Evolutionary conservation across 2,329 filamentous ascomycete species (phyloP), one percentile per base, ranked within the genome.

Genomic region (Fusarium austroafricanum): DNA sequence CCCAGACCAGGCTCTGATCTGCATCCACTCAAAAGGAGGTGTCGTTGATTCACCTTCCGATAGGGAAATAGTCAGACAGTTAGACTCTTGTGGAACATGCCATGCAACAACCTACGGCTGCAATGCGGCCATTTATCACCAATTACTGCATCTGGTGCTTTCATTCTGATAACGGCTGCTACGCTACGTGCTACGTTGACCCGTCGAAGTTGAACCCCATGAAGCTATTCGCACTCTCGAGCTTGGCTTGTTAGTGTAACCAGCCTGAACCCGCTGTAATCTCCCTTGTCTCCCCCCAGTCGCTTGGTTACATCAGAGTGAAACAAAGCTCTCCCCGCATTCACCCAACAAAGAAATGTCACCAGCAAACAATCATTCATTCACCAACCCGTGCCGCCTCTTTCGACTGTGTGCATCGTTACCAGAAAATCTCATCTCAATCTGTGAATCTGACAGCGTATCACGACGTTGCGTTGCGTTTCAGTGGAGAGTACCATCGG

Each of bases 61-160:
- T 65, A 65, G 47, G 37, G 61, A 43, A 21, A 49, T 63, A 44
- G 50, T 43, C 15, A 35, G 56, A 17, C 18, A 10, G 29, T 21
- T 26, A 43, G 40, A 23, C 26, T 53, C 29, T 23, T 58, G 61
- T 64, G 61, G 40, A 51, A 64, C 60, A 62, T 62, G 44, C 31
- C 26, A 65, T 65, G 61, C 54, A 65, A 65, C 61, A 65, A 37
- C 45, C 59, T 56, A 50, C 61, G 61, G 61, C 59, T 51, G 10
- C 61, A 64, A 64, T 64, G 59, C 61, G 61, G 61, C 40, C 59
- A 64, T 64, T 63, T 64, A 64, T 64, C 52, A 50, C 61, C 59
- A 64, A 64, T 64, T 43, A 29, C 20, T 43, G 28, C 38, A 35
- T 35, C 33, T 35, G 6, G 6, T 10, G 33, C 33, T 35, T 35